These are phyloP conservation scores for Lecanicillium sp. DNA, from an alignment of 2,329 filamentous ascomycete genomes.

Conservation along the genomic window DNA sequence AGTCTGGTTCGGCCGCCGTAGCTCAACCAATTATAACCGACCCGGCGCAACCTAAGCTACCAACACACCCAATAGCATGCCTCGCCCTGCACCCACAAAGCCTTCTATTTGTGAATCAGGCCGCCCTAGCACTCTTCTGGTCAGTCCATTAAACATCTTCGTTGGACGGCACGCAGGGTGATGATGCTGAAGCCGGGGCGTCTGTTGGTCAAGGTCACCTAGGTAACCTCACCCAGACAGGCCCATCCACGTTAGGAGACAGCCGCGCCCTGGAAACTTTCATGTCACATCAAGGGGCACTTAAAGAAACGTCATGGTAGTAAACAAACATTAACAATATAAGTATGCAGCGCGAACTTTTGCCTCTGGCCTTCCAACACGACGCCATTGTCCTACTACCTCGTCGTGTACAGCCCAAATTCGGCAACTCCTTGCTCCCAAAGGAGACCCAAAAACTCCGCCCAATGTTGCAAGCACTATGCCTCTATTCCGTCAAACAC, in stretches of 20 bases:
- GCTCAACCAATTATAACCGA: slow-evolving; percentile 13
- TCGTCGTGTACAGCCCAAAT: not conserved
- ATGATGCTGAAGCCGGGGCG: too few species aligned
- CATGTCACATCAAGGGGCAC: too few species aligned
- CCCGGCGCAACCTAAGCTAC: not conserved
- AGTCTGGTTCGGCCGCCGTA: slow-evolving; percentile 12
- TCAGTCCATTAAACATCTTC: not conserved
- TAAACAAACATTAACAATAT: too few species aligned
- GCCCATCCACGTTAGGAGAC: too few species aligned
- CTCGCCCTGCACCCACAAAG: slow-evolving; percentile 10
- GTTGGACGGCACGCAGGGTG: too few species aligned
- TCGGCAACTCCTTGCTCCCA: not conserved
- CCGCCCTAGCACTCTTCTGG: not conserved
- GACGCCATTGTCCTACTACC: too few species aligned
- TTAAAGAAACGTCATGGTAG: too few species aligned
- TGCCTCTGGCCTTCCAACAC: too few species aligned
- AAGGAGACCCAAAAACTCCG: slow-evolving; percentile 3
- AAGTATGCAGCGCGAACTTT: too few species aligned
- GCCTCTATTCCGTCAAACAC: not conserved
- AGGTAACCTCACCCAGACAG: too few species aligned
- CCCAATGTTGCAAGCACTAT: slow-evolving; percentile 1
- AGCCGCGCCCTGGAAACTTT: too few species aligned
- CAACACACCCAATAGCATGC: slow-evolving; percentile 8
- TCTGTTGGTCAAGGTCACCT: too few species aligned
- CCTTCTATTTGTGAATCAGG: not conserved